Base-by-base conservation (phyloP, 1,284 basidiomycete genomes). In the Peniophora sp. region DNA sequence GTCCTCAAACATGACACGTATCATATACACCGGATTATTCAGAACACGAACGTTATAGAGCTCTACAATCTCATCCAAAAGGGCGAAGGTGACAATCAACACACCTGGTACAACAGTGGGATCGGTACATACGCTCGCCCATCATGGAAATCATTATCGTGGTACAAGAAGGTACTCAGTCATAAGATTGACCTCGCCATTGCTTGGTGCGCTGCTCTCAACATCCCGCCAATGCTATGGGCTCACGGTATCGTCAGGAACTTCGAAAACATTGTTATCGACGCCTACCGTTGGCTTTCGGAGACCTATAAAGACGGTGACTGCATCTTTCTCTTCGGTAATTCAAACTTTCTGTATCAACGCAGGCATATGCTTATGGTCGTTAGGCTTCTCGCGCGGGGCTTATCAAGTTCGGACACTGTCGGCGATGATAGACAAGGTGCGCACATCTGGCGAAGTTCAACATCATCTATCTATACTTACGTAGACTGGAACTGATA, bases 331-430 rank as follows among this genome's bases (percentile, higher is more conserved):
- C 43, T 53, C n/a, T 53, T 53, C 23, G 52, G 52, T 53, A n/a
- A 10, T 10, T n/a, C 34, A 10, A 36, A 10, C 10, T n/a, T n/a
- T n/a, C n/a, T n/a, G n/a, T n/a, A n/a, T n/a, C n/a, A n/a, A n/a
- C n/a, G n/a, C n/a, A n/a, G n/a, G n/a, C n/a, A n/a, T n/a, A n/a
- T n/a, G n/a, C n/a, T n/a, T n/a, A n/a, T n/a, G n/a, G n/a, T n/a
- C n/a, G n/a, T n/a, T 48, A 74, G 74, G 74, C 9, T 75, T 74
- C 52, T 74, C 72, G 46, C 63, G 73, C 24, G 73, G 72, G 16
- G 72, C 73, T 20, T 75, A 72, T 54, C 72, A 74, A 61, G 72
- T 66, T 12, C 66, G 73, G 2, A 61, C 60, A 2, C 55, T 74
- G 1, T 69, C 73, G 0, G 71, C 55, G 0, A 74, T 75, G 73